Evolutionary conservation across 2,329 filamentous ascomycete genomes (phyloP), one percentile per base, ranked within the genome.

Genomic region (Endoconidiophora polonica): DNA sequence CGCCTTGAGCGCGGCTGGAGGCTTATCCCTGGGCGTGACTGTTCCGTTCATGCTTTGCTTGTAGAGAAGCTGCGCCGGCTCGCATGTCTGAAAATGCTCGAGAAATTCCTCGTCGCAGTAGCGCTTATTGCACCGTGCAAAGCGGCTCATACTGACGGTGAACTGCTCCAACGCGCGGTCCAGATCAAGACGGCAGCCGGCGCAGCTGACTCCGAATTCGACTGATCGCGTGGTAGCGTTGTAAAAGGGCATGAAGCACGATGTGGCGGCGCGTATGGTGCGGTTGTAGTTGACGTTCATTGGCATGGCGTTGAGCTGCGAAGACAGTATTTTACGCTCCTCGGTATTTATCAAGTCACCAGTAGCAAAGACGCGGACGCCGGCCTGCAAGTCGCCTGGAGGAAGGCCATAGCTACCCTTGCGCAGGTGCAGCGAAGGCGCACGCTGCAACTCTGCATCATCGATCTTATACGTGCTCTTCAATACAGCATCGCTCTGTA

Each of bases 21-120:
- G 44, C 36, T 46, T 46, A n/a, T 46, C 36, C 18, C 24, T 46
- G 33, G 44, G 44, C 5, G 39, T n/a, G 3, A 46, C 20, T 5
- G 44, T 39, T 6, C 33, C 26, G 5, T 40, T 33, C 46, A 36
- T 33, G 5, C 39, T 49, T 18, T 41, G 23, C 6, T 49, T 36
- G 16, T 42, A 44, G 16, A 49, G 18, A 9, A 16, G 22, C 16
- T 41, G 46, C 18, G 46, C 46, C 16, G 46, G 14, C 14, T 12
- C 12, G n/a, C 46, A 49, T 22, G 26, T n/a, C 14, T 29, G 14
- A 22, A 33, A 49, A 22, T 49, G 46, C 26, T 43, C 39, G 24
- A 49, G 6, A n/a, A 49, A 49, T 6, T 33, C 46, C 4, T 3
- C 10, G 39, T 49, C 29, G 5, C 39, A 49, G 37, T 49, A 49